Conservation (phyloP, 495 filamentous ascomycete genomes). For the Talaromyces nanjingensis region DNA sequence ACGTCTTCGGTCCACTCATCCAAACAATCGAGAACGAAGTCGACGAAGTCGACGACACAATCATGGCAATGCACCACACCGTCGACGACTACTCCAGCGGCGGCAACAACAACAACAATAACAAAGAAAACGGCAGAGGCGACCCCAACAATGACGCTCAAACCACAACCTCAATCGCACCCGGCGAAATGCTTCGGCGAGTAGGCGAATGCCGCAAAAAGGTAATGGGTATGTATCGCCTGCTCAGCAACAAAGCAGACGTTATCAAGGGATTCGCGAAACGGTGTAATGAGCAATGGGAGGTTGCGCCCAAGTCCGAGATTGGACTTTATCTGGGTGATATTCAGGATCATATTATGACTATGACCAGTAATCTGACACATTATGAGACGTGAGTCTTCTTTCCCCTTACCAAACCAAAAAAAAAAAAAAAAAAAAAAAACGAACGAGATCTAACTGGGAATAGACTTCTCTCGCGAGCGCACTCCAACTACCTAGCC, state of each 20-base stretch:
- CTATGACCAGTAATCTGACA: slow-evolving; percentile 89
- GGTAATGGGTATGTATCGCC: slow-evolving; percentile 88
- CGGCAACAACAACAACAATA: neutral
- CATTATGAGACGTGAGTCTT: slow-evolving; percentile 86
- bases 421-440: slow-evolving; percentile 8
- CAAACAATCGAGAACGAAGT: slow-evolving; percentile 84
- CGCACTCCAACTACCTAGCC: slow-evolving; percentile 93
- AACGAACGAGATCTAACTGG: slow-evolving; percentile 11
- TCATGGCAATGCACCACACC: slow-evolving; percentile 72
- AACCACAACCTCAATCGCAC: slow-evolving; percentile 41
- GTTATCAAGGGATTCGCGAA: slow-evolving; percentile 99
- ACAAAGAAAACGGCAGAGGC: slow-evolving; percentile 6
- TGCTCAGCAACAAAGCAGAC: slow-evolving; percentile 95
- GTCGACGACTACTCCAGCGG: slow-evolving; percentile 26
- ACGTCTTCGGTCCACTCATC: slow-evolving; percentile 87
- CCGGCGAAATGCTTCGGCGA: slow-evolving; percentile 78
- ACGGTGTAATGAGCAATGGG: slow-evolving; percentile 96
- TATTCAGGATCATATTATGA: slow-evolving; percentile 98
- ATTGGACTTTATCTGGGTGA: slow-evolving; percentile 94
- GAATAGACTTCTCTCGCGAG: slow-evolving; percentile 75
- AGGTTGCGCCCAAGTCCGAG: slow-evolving; percentile 88
- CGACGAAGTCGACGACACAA: slow-evolving; percentile 79
- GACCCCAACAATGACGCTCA: slow-evolving; percentile 22
- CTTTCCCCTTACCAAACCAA: neutral
- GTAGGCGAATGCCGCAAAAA: slow-evolving; percentile 94